Conservation (phyloP, 148 eudicot genomes). For the Heliamphora exappendiculata region DNA sequence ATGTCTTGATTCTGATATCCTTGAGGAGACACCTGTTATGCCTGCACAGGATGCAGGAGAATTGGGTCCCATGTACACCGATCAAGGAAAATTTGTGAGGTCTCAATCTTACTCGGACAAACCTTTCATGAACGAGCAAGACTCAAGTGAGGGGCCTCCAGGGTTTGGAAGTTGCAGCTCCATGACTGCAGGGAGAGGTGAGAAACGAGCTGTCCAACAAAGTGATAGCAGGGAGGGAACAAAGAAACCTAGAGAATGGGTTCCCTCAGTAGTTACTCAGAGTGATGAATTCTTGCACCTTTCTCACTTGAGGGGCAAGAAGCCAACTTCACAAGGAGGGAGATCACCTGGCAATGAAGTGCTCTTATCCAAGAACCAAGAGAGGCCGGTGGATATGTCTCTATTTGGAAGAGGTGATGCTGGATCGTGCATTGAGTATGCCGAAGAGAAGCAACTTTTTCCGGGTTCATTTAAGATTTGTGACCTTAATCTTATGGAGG, state of each 20-base stretch:
- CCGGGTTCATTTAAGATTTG: constrained; percentile 76
- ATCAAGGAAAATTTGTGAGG: constrained; percentile 19
- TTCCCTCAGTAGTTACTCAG: constrained; percentile 29
- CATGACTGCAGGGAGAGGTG: constrained; percentile 45
- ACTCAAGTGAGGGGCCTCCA: constrained; percentile 29
- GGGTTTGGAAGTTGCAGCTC: constrained; percentile 36
- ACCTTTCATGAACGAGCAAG: constrained; percentile 34
- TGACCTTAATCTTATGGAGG: constrained; percentile 80
- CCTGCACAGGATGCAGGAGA: constrained; percentile 24
- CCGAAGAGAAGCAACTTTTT: constrained; percentile 74
- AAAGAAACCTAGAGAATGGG: constrained; percentile 65
- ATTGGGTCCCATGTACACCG: constrained; percentile 8
- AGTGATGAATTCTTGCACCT: constrained; percentile 27
- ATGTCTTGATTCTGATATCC: constrained; percentile 18
- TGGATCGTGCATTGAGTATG: constrained; percentile 30
- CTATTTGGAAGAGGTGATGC: constrained; percentile 26
- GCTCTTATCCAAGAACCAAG: constrained; percentile 26
- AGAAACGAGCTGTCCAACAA: constrained; percentile 49
- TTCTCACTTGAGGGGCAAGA: constrained; percentile 30
- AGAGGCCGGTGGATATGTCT: constrained; percentile 29
- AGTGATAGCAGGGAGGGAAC: constrained; percentile 31
- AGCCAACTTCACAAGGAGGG: constrained; percentile 21
- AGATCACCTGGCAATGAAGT: constrained; percentile 21
- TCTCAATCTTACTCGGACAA: constrained; percentile 33
- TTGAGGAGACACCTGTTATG: constrained; percentile 15